Base-by-base conservation (phyloP, 1,139 yeast species). In the Debaryomyces sp. region DNA sequence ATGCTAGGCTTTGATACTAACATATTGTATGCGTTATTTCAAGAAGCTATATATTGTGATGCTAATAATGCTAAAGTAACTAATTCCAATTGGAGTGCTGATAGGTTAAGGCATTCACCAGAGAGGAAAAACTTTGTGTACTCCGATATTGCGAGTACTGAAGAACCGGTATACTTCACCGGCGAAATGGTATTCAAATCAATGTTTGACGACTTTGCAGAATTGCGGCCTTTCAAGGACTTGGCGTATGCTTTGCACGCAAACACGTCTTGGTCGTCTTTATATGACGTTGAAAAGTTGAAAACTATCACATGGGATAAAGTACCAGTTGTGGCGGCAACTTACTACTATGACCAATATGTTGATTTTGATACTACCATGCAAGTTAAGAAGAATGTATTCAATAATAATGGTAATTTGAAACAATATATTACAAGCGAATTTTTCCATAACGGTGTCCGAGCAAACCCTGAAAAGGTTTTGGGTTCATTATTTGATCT, bases 171-270 rank as follows among this genome's bases (percentile, higher is more conserved):
- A n/a, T 76, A 61, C 51, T 81, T 82, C 59, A 80, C 84, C 1
- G 83, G 85, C 6, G 86, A 82, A 56, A 80, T 81, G 82, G 82
- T 81, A 35, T 79, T 64, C 60, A 69, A 72, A 50, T 73, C 78
- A 12, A 78, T 80, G 78, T 73, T 62, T 53, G 78, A 76, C 17
- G 84, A 80, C 52, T 79, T 70, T 54, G 56, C 61, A 0, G 80
- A 77, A 52, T 65, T 82, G 38, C 53, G 63, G n/a, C 66, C 65
- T 6, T 65, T 81, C 43, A 71, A 72, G 49, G 57, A 56, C 1
- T 63, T 81, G 50, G 81, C 82, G 0, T 50, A 71, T 17, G 66
- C 67, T 5, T 61, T 82, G 34, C 85, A 81, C 47, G 44, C 51
- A 1, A 61, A 73, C 48, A 57, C 59, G 1, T 52, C 63, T 17